Evolutionary conservation across 768 basidiomycete genomes (phyloP).

Genomic region (Phaffia australis): DNA sequence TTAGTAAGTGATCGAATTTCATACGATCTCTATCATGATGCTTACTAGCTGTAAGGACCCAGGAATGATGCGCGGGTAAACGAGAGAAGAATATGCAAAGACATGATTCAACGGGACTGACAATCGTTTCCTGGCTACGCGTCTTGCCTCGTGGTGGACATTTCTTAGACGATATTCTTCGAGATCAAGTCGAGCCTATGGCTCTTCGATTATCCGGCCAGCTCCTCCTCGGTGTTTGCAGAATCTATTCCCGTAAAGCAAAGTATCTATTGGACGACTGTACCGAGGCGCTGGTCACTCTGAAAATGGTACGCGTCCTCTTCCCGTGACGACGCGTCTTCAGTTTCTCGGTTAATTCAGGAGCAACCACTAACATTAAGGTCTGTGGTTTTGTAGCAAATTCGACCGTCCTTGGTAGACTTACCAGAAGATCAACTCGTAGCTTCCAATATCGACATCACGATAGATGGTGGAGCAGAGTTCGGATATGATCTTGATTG

Average conservation of each 20-base stretch:
- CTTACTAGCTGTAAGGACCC: not conserved
- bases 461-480: slow-evolving; percentile 56
- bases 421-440: slow-evolving; percentile 88
- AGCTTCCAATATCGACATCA: slow-evolving; percentile 78
- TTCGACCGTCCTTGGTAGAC: slow-evolving; percentile 89
- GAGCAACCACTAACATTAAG: slow-evolving; percentile 46
- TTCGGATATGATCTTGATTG: slow-evolving; percentile 41
- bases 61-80: not conserved
- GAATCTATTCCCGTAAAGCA: slow-evolving; percentile 95
- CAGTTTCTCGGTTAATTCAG: not conserved
- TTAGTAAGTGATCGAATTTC: slow-evolving; percentile 49
- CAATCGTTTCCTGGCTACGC: not conserved
- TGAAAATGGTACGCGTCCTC: slow-evolving; percentile 63
- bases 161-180: slow-evolving; percentile 66
- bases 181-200: slow-evolving; percentile 74
- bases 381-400: slow-evolving; percentile 14
- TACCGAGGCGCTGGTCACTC: slow-evolving; percentile 87
- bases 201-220: slow-evolving; percentile 95
- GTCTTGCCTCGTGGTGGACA: not conserved
- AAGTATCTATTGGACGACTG: slow-evolving; percentile 97
- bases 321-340: not conserved
- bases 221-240: slow-evolving; percentile 85
- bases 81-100: not conserved
- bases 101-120: not conserved
- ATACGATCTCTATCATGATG: not conserved